Evolutionary conservation across 306 rosid species (phyloP).

Genomic region (Pachyrhizus erosus): DNA sequence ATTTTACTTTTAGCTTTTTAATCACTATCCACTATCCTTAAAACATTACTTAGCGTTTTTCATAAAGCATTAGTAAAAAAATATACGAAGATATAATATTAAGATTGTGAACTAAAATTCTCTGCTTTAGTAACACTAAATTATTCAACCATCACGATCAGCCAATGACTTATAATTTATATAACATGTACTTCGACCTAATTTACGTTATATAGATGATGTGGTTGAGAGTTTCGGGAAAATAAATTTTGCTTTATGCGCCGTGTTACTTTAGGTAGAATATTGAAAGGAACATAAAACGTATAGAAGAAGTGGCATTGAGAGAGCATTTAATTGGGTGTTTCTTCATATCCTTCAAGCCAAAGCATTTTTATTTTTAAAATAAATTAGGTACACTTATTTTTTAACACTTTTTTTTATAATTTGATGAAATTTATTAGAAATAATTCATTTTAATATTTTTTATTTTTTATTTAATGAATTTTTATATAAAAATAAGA

Average conservation of each 20-base stretch:
- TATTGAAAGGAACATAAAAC: background rate
- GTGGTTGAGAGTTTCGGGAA: background rate
- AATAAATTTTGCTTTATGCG: slow-evolving; percentile 13
- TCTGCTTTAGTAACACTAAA: background rate
- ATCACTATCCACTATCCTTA: background rate
- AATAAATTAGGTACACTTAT: too few relatives aligned
- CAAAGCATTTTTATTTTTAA: background rate
- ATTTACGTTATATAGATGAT: background rate
- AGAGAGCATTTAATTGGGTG: background rate
- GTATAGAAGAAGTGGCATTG: background rate
- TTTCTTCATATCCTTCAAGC: background rate
- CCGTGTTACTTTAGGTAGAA: background rate
- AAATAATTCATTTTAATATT: too few relatives aligned
- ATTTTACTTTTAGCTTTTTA: background rate
- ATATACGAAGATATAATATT: background rate
- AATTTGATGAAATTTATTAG: too few relatives aligned
- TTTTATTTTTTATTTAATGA: too few relatives aligned
- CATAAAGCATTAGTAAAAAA: background rate
- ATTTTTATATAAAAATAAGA: too few relatives aligned
- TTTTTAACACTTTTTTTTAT: too few relatives aligned
- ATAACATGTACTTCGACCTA: background rate
- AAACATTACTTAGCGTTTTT: background rate
- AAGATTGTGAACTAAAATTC: background rate
- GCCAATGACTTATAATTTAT: background rate
- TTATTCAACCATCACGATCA: background rate